Evolutionary conservation across 768 basidiomycete genomes (phyloP), one percentile per base, ranked within the genome.

Genomic region (Naganishia randhawae): DNA sequence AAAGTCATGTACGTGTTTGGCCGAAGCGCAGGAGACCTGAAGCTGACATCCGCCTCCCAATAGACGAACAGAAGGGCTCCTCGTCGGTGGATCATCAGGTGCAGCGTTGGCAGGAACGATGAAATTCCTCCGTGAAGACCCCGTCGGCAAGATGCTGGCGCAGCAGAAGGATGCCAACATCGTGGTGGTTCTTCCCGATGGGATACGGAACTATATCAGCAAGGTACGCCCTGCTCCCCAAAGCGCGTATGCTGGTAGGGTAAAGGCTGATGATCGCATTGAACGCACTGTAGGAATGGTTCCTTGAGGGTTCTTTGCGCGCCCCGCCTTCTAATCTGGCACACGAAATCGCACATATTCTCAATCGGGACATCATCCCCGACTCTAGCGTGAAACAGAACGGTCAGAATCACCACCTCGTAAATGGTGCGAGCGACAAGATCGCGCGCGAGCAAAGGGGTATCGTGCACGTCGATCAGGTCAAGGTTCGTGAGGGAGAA

Each of bases 21-120:
- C 35, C 22, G 14, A 25, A 33, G 17, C 17, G n/a, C 25, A 13
- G 17, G 45, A 16, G 41, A 50, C 48, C 33, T n/a, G 67, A 55
- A 41, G 3, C 29, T 51, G 45, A 50, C n/a, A 35, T 19, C 50
- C 39, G 25, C 39, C 29, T 32, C 25, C 14, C 4, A 3, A 51
- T 48, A 79, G 78, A 85, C 85, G 87, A 63, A 84, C 82, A 35
- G 95, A 97, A 81, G 94, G 90, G 0, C 84, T 98, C 10, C 84
- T 99, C 2, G 89, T 96, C 3, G 96, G 96, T 8, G 96, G 96
- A 1, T 94, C 91, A 76, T 90, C 89, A 72, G 96, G 96, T 0
- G 91, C 90, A 76, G 87, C 89, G 0, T 81, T 98, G 42, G 84
- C 86, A 29, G 92, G 89, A 50, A 85, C 90, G 5, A 75, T 96